Base-by-base conservation (phyloP, 2,329 filamentous ascomycete genomes). In the Phialemonium atrogriseum region DNA sequence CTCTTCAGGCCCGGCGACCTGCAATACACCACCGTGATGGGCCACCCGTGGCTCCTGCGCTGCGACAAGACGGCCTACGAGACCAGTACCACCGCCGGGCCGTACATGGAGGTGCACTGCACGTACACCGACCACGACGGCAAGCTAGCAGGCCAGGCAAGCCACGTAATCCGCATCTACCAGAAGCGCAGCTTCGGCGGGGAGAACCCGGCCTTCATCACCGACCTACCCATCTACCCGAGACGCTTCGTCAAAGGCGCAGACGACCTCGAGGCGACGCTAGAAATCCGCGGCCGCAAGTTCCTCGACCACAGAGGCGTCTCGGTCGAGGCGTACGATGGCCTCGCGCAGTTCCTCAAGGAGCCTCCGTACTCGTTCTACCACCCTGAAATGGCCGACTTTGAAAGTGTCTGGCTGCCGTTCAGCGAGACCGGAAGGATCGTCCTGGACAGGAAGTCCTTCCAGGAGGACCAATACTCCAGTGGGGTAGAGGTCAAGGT, bases 381-480 rank as follows among this genome's bases (percentile, higher is more conserved):
- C 7, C 17, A 38, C 9, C 30, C 30, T 24, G 25, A 11, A n/a
- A 9, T 14, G 5, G 30, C 22, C 5, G 14, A 9, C 8, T 3
- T 10, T 13, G 11, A 18, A 4, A 32, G 27, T 3, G 49, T 49
- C 5, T 54, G 49, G 49, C 30, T 49, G 3, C 46, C 46, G 4
- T 51, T 48, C 15, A 48, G 42, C 1, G 51, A 51, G 29, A 41
- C 37, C 1, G 51, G 48, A 4, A 35, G 50, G 11, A 32, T 53
- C 6, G 32, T 54, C 10, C 33, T 53, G 2, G 51, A 54, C 24
- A 37, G 46, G n/a, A 48, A 45, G 39, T 50, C 48, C 1, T 54
- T 50, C 16, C 39, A 36, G 13, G 43, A 51, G 27, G 50, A 52
- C 17, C 37, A 50, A 7, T 36, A 23, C 3, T 20, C 44, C 21